These are phyloP conservation scores for Colletotrichum spinosum DNA, from an alignment of 2,329 filamentous ascomycete genomes.

Conservation along the genomic window DNA sequence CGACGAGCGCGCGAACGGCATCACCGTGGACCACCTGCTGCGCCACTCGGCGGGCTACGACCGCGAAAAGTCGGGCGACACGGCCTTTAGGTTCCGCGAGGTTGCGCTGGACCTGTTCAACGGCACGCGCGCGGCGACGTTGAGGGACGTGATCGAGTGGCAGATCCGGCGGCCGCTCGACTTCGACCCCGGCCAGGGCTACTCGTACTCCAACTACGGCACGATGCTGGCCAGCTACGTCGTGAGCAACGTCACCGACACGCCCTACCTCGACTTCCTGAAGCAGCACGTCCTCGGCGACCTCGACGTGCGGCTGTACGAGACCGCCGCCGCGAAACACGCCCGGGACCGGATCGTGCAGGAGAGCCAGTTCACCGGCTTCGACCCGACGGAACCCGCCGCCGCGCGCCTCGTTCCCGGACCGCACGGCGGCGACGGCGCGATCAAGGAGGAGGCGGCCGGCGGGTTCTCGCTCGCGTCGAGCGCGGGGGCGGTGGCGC, in stretches of 20 bases:
- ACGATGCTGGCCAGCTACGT: slow-evolving; percentile 34
- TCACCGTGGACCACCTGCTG: slow-evolving; percentile 35
- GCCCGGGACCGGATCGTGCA: slow-evolving; percentile 30
- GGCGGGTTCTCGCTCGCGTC: slow-evolving; percentile 31
- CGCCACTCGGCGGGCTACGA: slow-evolving; percentile 28
- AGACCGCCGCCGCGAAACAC: slow-evolving; percentile 30
- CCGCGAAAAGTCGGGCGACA: slow-evolving; percentile 20
- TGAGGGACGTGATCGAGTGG: slow-evolving; percentile 39
- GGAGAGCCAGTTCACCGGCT: slow-evolving; percentile 31
- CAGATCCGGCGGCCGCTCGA: slow-evolving; percentile 32
- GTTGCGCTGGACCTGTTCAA: slow-evolving; percentile 15
- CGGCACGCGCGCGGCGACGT: slow-evolving; percentile 27
- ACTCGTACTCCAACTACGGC: slow-evolving; percentile 37
- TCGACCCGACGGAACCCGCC: slow-evolving; percentile 26
- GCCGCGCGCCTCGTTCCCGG: background rate
- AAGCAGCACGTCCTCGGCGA: slow-evolving; percentile 24
- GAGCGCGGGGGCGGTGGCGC: slow-evolving; percentile 23
- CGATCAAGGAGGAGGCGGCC: slow-evolving; percentile 36
- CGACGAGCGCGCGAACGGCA: slow-evolving; percentile 29
- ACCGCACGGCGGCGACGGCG: slow-evolving; percentile 34
- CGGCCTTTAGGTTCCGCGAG: slow-evolving; percentile 31
- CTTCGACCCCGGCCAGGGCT: slow-evolving; percentile 14
- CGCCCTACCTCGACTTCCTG: slow-evolving; percentile 29
- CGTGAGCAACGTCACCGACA: slow-evolving; percentile 31
- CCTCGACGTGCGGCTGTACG: slow-evolving; percentile 34